Base-by-base conservation (phyloP, 768 basidiomycete species). In the Baorangia bicolor region DNA sequence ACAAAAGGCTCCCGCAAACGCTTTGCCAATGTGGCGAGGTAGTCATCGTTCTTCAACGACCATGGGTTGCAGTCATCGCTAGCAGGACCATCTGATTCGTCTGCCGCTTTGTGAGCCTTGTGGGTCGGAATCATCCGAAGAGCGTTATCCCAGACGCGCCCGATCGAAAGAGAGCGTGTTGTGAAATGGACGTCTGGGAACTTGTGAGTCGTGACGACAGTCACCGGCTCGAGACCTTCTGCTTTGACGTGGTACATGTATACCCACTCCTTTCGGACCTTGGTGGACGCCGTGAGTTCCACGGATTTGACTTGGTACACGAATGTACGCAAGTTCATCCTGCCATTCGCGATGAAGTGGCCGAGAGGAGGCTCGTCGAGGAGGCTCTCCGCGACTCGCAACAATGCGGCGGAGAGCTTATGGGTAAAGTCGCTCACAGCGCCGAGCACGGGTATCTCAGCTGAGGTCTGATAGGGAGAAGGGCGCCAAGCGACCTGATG, bases 281-380 rank as follows among this genome's bases (percentile, higher is more conserved):
- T 51, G 13, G 37, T 25, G 37, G 61, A 46, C 2, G 50, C 23
- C 16, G 43, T 20, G 47, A 64, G 56, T 4, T 50, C 5, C 8
- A 65, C 48, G 6, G 61, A 59, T 9, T 11, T 47, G 40, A 68
- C 61, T 28, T 60, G 64, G 55, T 68, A 56, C 40, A 63, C 63
- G 31, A 68, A 71, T 37, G 44, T 41, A 30, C 64, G 62, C 43
- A 68, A 28, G 53, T 69, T 69, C 68, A 69, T 69, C 55, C 62
- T 52, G 23, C 67, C 67, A 21, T 68, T 69, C 14, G 67, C 67
- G 35, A 68, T 69, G 25, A 67, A 68, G 49, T 69, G 67, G 25
- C 65, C 68, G 5, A 67, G 65, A 9, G 66, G 66, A 4, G 66
- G 68, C 1, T 68, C 62, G 2, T 61, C 27, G 18, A 67, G 51